Evolutionary conservation across 2,329 filamentous ascomycete species (phyloP).

Genomic region (Ceratocystis albifundus): DNA sequence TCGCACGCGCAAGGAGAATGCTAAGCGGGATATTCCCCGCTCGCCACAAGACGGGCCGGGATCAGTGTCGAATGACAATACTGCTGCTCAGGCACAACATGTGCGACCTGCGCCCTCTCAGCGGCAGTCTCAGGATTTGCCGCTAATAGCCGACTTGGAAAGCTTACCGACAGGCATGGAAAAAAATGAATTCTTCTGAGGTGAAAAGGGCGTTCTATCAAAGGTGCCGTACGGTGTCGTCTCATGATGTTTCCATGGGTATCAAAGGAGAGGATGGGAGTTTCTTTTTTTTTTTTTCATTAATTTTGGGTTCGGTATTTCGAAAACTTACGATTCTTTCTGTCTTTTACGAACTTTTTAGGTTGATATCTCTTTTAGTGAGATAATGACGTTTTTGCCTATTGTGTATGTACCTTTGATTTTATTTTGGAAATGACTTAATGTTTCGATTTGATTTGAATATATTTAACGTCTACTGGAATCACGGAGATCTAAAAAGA

Average conservation of each 20-base stretch:
- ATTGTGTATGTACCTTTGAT: not conserved
- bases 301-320: not conserved
- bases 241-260: too few species aligned
- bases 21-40: constrained; percentile 24
- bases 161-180: constrained; percentile 42
- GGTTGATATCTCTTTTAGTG: not conserved
- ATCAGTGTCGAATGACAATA: constrained; percentile 34
- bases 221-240: constrained; percentile 4
- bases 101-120: not conserved
- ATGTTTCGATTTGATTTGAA: too few species aligned
- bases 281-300: constrained; percentile 19
- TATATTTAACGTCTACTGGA: too few species aligned
- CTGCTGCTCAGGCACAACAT: constrained; percentile 26
- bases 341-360: not conserved
- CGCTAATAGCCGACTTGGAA: constrained; percentile 26
- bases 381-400: not conserved
- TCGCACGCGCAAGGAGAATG: constrained; percentile 39
- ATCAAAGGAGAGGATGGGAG: constrained; percentile 13
- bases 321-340: not conserved
- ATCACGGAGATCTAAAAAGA: too few species aligned
- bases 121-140: not conserved
- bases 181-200: constrained; percentile 42
- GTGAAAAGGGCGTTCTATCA: not conserved
- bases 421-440: constrained; percentile 16
- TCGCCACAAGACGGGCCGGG: constrained; percentile 32